These are phyloP conservation scores for Saxophila tyrrhenica DNA, from an alignment of 495 filamentous ascomycete genomes.

Conservation along the genomic window DNA sequence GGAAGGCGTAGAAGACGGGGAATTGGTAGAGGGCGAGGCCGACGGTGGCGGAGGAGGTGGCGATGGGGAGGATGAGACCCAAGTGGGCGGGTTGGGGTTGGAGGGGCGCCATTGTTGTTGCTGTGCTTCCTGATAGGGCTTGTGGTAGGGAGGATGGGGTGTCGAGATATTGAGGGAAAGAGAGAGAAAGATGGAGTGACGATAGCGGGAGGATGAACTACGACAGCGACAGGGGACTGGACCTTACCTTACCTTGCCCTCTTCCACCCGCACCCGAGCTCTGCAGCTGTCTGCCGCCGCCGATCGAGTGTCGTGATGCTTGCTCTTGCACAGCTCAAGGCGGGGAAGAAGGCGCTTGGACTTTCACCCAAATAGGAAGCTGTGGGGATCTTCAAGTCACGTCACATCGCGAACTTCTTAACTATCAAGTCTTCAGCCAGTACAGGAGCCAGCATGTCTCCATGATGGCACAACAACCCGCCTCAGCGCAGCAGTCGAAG, in stretches of 20 bases:
- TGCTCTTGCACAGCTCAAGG: neutral
- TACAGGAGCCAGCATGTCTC: too few relatives aligned
- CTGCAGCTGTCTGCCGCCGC: neutral
- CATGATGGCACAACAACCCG: neutral
- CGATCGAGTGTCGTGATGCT: neutral
- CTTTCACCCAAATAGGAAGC: neutral
- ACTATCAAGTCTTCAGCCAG: too few relatives aligned
- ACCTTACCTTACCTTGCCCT: too few relatives aligned
- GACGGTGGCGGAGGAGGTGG: conserved; percentile 14
- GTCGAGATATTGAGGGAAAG: too few relatives aligned
- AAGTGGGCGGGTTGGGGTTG: conserved; percentile 7
- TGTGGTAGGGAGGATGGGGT: too few relatives aligned
- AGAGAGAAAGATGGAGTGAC: neutral
- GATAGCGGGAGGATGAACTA: neutral
- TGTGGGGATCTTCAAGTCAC: neutral
- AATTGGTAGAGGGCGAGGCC: conserved; percentile 18
- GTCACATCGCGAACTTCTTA: too few relatives aligned
- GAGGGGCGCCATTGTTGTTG: conserved; percentile 7
- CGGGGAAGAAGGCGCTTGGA: neutral
- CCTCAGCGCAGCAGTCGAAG: neutral
- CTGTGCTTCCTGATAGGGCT: too few relatives aligned
- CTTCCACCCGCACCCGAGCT: neutral
- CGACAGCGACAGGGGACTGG: neutral
- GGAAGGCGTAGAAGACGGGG: conserved; percentile 13
- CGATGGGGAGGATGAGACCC: conserved; percentile 18